These are phyloP conservation scores for Penicillium sp. DNA, from an alignment of 2,329 filamentous ascomycete species.

Conservation along the genomic window DNA sequence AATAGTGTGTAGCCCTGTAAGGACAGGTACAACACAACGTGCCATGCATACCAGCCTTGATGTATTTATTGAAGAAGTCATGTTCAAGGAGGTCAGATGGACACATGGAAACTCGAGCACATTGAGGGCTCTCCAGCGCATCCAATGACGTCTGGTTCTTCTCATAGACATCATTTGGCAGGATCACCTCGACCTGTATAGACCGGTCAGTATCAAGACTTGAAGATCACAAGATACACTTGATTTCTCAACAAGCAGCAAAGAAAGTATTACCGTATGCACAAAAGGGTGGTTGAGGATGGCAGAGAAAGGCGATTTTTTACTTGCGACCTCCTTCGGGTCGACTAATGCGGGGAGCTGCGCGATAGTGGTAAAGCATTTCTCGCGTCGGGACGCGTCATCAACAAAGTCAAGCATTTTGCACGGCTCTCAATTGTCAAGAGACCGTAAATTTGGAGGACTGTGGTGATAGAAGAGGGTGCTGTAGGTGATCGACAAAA, in stretches of 20 bases:
- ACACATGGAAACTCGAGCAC: constrained; percentile 70
- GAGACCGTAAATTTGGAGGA: not conserved
- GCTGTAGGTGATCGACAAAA: not conserved
- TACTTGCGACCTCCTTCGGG: constrained; percentile 66
- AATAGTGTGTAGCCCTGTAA: not conserved
- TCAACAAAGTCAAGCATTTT: constrained; percentile 48
- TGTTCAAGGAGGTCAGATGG: constrained; percentile 70
- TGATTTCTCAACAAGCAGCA: not conserved
- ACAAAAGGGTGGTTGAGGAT: constrained; percentile 66
- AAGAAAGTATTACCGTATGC: constrained; percentile 58
- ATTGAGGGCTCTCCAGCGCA: constrained; percentile 46
- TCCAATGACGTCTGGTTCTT: constrained; percentile 56
- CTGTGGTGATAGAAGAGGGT: not conserved
- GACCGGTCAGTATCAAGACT: constrained; percentile 45
- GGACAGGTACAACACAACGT: too few relatives aligned
- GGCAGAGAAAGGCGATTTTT: constrained; percentile 73
- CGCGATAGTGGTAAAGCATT: constrained; percentile 73
- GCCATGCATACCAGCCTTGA: constrained; percentile 67
- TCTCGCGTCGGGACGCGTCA: constrained; percentile 46
- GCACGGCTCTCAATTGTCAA: not conserved
- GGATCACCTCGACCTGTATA: constrained; percentile 60
- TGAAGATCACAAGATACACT: not conserved
- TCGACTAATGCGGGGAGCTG: constrained; percentile 68
- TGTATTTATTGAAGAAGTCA: constrained; percentile 78
- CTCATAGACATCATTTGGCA: constrained; percentile 65